A percentile compares a stretch with the other conserved stretches of the same genome.
Conservation (phyloP, 345 rosid genomes). For the Hibiscus trionum region DNA sequence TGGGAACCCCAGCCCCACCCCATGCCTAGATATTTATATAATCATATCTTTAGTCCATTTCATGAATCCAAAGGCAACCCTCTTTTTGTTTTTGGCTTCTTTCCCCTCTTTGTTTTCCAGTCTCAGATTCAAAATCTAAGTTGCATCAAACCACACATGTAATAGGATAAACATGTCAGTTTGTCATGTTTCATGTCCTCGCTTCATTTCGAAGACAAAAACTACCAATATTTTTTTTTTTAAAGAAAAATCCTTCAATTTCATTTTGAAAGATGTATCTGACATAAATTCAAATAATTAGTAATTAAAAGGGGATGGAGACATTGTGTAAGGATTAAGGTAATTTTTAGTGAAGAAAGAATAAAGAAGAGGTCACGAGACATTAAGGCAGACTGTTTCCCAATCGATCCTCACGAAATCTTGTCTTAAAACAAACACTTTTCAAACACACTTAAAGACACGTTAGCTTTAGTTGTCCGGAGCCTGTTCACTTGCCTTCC, state of each 20-base stretch:
- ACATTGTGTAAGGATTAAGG: background rate
- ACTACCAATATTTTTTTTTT: background rate
- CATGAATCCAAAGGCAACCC: background rate
- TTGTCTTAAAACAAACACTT: conserved; percentile 26
- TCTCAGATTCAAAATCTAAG: background rate
- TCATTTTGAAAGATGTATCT: background rate
- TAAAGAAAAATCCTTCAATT: background rate
- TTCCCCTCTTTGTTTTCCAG: background rate
- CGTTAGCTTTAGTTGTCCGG: background rate
- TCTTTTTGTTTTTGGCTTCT: background rate
- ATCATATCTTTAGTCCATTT: background rate
- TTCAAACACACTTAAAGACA: background rate
- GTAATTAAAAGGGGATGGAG: background rate
- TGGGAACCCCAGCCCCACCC: background rate
- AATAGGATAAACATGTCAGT: background rate
- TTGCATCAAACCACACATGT: background rate
- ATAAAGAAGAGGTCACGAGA: conserved; percentile 10
- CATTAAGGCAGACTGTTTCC: conserved; percentile 9
- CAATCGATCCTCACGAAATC: conserved; percentile 13
- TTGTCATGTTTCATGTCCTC: background rate
- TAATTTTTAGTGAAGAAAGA: background rate
- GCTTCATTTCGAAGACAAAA: background rate
- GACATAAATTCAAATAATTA: background rate
- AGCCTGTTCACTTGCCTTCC: background rate
- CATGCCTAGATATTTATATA: background rate